A percentile compares a stretch with the other conserved stretches of the same genome.
Evolutionary conservation across 75 land plant genomes (phyloP).

Genomic region (Selaginella tamariscina): DNA sequence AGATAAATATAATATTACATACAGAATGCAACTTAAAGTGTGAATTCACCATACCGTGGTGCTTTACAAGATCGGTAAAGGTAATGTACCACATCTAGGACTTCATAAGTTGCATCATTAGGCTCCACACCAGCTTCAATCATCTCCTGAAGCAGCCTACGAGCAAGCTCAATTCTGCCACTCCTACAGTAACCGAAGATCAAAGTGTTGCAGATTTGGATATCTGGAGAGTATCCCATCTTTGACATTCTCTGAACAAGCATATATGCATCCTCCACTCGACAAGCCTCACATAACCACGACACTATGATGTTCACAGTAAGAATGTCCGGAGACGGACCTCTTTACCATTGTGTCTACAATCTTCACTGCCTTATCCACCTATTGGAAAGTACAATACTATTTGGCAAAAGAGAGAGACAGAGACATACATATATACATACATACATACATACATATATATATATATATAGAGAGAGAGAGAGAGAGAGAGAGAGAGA

Average conservation of each 20-base stretch:
- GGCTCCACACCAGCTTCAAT: constrained; percentile 36
- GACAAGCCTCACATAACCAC: not conserved
- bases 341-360: not conserved
- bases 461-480: no score
- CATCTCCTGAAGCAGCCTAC: constrained; percentile 49
- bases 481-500: no score
- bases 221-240: not conserved
- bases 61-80: no score
- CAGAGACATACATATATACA: no score
- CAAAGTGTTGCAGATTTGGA: constrained; percentile 33
- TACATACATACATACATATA: no score
- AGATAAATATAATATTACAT: no score
- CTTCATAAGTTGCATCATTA: constrained; percentile 24
- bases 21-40: no score
- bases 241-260: not conserved
- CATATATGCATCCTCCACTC: not conserved
- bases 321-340: not conserved
- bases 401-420: no score
- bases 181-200: constrained; percentile 45
- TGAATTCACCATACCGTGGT: no score
- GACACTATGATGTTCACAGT: not conserved
- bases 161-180: constrained; percentile 50
- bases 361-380: not conserved
- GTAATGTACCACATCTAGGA: no score
- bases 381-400: no score